A percentile compares a stretch with the other conserved stretches of the same genome.
These are phyloP conservation scores for Durusdinium trenchii DNA, from an alignment of 73 alveolate genomes.

Conservation along the genomic window DNA sequence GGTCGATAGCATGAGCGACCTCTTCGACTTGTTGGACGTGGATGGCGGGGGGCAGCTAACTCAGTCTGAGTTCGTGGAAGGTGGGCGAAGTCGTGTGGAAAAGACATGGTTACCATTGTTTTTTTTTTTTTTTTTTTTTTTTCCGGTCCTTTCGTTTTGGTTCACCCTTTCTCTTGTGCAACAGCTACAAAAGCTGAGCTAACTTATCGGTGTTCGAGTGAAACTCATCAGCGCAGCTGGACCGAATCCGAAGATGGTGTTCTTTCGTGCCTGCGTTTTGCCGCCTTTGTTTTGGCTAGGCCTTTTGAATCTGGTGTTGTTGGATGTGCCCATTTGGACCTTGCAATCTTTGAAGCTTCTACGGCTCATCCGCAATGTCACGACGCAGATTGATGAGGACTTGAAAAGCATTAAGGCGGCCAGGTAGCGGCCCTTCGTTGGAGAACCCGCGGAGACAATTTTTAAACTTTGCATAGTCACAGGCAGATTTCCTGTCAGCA, in stretches of 20 bases:
- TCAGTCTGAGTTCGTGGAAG: neutral
- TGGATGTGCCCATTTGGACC: slow-evolving; percentile 63
- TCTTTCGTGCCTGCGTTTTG: neutral
- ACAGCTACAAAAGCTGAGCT: neutral
- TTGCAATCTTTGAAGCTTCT: slow-evolving; percentile 4
- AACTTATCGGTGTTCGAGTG: neutral
- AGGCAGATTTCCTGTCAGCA: too few species aligned
- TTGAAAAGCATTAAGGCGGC: too few species aligned
- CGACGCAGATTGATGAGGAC: neutral
- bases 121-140: too few species aligned
- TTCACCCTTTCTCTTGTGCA: neutral
- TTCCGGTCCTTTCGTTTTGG: neutral
- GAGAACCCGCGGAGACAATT: too few species aligned
- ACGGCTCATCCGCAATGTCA: neutral
- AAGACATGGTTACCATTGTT: neutral
- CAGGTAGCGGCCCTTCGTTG: too few species aligned
- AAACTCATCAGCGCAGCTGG: neutral
- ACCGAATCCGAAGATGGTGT: neutral
- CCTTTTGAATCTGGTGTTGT: slow-evolving; percentile 16
- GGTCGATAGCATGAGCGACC: slow-evolving; percentile 56
- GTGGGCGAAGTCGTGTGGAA: neutral
- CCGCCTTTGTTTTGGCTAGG: neutral
- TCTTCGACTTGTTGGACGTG: slow-evolving; percentile 40
- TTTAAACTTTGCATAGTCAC: too few species aligned
- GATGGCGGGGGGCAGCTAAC: neutral